Evolutionary conservation across 768 basidiomycete species (phyloP), one percentile per base, ranked within the genome.

Genomic region (Amylocystis lapponica): DNA sequence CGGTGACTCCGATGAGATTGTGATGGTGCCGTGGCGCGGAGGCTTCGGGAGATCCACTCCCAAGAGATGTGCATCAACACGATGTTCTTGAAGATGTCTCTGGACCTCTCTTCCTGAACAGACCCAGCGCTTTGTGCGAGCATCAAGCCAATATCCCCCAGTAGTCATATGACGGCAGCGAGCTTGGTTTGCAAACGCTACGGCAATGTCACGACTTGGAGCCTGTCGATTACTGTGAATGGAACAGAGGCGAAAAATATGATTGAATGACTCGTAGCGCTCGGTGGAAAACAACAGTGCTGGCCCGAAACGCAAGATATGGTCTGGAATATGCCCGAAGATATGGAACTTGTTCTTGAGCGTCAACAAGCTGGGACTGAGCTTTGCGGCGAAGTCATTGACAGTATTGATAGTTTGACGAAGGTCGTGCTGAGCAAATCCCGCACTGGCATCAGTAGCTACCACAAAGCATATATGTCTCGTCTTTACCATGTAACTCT

Each of bases 331-430:
- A 36, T 65, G 63, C 0, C 46, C n/a, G 9, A 65, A 41, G 14
- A 62, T 33, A 33, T 65, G 63, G 22, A 62, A 58, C 46, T 65
- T 65, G 4, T 56, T 45, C 34, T 64, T 64, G 25, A 48, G 54
- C 14, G 60, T 39, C 3, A 52, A 14, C 4, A 49, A 29, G 9
- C 45, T 39, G 14, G 51, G 51, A 12, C 36, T 43, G 12, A 57
- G 49, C 33, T 45, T 4, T 1, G 47, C 37, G 20, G 54, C 38
- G 47, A 19, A 43, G 29, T 22, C 39, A 11, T 55, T 53, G 25
- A 61, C 45, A 12, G 58, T 36, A 8, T 54, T 19, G 19, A 63
- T 57, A 2, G 53, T 41, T 4, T 16, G 6, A 4, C 21, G 12
- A 11, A 62, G 43, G 3, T 43, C 39, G 6, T 30, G 29, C 54